These are phyloP conservation scores for Rosa lucieae DNA, from an alignment of 306 rosid species.

Conservation along the genomic window DNA sequence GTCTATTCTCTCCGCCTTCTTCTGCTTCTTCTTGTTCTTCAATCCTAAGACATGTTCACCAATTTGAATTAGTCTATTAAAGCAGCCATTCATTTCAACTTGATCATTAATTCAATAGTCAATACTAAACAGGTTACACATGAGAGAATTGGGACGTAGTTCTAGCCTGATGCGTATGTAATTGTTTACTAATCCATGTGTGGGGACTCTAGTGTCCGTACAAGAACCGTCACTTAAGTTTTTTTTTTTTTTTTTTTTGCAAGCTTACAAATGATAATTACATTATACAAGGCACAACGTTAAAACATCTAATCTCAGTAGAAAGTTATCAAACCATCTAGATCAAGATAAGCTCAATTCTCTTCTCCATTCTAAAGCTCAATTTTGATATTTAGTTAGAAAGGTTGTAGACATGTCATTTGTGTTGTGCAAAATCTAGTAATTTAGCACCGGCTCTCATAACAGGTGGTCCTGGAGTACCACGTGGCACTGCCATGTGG, in stretches of 20 bases:
- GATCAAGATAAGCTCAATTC: no score
- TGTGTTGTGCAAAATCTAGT: neutral
- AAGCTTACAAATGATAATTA: neutral
- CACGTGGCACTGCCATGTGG: no score
- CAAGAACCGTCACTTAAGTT: neutral
- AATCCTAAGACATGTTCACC: neutral
- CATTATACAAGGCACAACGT: neutral
- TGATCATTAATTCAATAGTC: neutral
- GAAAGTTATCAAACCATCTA: no score
- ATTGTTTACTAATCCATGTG: neutral
- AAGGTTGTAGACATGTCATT: neutral
- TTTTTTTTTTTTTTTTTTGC: neutral
- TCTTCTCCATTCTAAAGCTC: neutral
- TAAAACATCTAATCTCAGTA: no score
- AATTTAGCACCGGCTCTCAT: neutral
- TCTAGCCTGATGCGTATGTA: neutral
- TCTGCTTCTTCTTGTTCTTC: neutral
- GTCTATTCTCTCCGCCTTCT: neutral
- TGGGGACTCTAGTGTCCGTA: neutral
- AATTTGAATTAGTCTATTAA: slow-evolving; percentile 14
- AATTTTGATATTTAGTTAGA: neutral
- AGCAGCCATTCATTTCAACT: neutral
- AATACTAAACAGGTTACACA: neutral
- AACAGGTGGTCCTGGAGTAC: no score
- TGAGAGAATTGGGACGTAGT: neutral